These are phyloP conservation scores for Fraxinus nigra DNA, from an alignment of 305 asterid species.

Conservation along the genomic window DNA sequence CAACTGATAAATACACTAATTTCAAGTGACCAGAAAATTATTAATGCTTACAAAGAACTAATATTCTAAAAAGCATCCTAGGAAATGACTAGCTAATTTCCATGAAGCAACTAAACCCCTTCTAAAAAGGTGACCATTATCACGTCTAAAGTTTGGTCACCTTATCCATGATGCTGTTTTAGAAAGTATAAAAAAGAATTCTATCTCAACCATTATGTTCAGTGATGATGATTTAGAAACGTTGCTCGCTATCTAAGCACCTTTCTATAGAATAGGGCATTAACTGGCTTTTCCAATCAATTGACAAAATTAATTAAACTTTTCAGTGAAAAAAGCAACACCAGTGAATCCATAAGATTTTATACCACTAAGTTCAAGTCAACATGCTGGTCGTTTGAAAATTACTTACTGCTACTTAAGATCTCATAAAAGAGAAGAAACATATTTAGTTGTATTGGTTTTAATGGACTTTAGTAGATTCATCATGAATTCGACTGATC, in stretches of 20 bases:
- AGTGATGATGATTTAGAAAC: not conserved
- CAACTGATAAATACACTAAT: not conserved
- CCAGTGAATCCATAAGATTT: not conserved
- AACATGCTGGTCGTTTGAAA: not conserved
- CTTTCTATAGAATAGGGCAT: not conserved
- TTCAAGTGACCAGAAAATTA: not conserved
- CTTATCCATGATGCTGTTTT: not conserved
- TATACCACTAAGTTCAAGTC: not conserved
- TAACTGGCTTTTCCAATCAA: not conserved
- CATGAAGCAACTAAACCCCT: not conserved
- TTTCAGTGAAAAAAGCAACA: not conserved
- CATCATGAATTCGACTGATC: not conserved
- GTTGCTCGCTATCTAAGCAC: not conserved
- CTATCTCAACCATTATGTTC: not conserved
- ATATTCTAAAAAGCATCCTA: not conserved
- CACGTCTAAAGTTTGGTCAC: too few species aligned
- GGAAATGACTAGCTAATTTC: not conserved
- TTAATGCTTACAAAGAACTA: not conserved
- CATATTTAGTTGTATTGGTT: not conserved
- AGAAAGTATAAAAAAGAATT: slow-evolving; percentile 3
- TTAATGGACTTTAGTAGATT: not conserved
- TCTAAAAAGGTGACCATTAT: not conserved
- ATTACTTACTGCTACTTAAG: not conserved
- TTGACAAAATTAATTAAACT: not conserved
- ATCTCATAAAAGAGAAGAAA: not conserved